Evolutionary conservation across 352 stramenopile genomes (phyloP).

Genomic region (Porosira glacialis): DNA sequence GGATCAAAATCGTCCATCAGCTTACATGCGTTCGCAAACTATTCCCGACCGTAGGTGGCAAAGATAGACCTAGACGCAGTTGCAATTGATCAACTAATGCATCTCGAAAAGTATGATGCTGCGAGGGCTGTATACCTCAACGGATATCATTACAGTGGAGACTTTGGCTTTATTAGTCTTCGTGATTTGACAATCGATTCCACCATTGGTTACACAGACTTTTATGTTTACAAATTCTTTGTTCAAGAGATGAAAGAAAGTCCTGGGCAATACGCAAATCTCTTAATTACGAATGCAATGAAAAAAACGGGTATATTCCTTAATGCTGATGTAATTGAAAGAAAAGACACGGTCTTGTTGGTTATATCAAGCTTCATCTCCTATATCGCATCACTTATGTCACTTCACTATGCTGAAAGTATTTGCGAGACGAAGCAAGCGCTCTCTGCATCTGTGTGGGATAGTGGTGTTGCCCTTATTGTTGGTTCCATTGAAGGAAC

Average conservation of each 20-base stretch:
- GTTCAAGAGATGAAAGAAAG: conserved; percentile 3
- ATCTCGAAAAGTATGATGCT: conserved; percentile 55
- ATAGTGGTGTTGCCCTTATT: conserved; percentile 67
- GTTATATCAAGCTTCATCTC: conserved; percentile 61
- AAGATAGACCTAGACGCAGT: conserved; percentile 75
- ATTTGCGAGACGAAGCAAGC: conserved; percentile 31
- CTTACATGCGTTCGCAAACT: not conserved
- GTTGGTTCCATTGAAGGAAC: conserved; percentile 70
- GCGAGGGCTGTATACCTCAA: conserved; percentile 53
- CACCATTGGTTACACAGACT: conserved; percentile 33
- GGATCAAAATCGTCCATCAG: conserved; percentile 3
- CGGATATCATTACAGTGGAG: conserved; percentile 52
- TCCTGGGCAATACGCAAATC: conserved; percentile 45
- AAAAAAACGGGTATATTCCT: conserved; percentile 35
- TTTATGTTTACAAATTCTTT: conserved; percentile 46
- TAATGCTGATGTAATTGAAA: conserved; percentile 30
- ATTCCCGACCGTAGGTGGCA: conserved; percentile 26
- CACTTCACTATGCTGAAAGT: conserved; percentile 43
- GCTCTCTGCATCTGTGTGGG: conserved; percentile 44
- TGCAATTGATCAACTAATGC: conserved; percentile 72
- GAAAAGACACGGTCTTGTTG: conserved; percentile 41
- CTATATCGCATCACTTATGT: conserved; percentile 52
- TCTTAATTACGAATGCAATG: conserved; percentile 50
- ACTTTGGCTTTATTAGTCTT: conserved; percentile 49
- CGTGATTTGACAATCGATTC: conserved; percentile 49